Percentiles rank a stretch among this genome's conserved stretches.
Evolutionary conservation across 495 filamentous ascomycete species (phyloP).

Genomic region (Astrocystis sublimbata): DNA sequence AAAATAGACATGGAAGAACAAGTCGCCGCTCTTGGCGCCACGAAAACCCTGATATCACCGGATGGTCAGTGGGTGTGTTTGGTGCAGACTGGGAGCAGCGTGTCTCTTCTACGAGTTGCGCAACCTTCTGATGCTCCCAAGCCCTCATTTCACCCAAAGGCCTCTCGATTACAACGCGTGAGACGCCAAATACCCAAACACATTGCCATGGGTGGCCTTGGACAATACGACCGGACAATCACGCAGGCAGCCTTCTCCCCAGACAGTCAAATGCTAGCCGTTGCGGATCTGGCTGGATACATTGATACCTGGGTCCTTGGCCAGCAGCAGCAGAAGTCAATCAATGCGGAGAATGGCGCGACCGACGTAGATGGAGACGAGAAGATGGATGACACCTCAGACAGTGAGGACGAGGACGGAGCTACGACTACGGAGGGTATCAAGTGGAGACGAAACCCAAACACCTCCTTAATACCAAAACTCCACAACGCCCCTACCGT

Average conservation of each 20-base stretch:
- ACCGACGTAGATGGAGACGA: constrained; percentile 27
- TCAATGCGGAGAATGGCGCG: constrained; percentile 35
- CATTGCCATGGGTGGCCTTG: constrained; percentile 65
- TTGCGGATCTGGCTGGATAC: constrained; percentile 79
- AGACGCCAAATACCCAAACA: constrained; percentile 56
- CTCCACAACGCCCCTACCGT: constrained; percentile 67
- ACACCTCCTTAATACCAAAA: constrained; percentile 72
- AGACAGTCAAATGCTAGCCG: constrained; percentile 75
- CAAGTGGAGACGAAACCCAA: constrained; percentile 39
- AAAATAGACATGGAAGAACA: constrained; percentile 62
- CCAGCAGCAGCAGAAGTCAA: constrained; percentile 42
- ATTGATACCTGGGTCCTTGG: constrained; percentile 80
- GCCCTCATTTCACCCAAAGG: constrained; percentile 47
- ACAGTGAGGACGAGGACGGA: constrained; percentile 56
- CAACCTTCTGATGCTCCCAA: constrained; percentile 29
- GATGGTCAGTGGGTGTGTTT: constrained; percentile 75
- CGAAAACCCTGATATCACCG: constrained; percentile 70
- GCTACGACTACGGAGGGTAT: not conserved
- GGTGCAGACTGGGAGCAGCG: constrained; percentile 76
- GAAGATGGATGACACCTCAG: constrained; percentile 43
- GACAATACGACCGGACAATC: constrained; percentile 76
- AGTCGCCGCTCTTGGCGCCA: constrained; percentile 59
- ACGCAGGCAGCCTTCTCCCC: constrained; percentile 75
- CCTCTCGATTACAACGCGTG: constrained; percentile 59
- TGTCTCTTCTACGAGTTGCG: constrained; percentile 56